Evolutionary conservation across 1,139 yeast species (phyloP).

Genomic region (Zygotorulaspora mrakii): DNA sequence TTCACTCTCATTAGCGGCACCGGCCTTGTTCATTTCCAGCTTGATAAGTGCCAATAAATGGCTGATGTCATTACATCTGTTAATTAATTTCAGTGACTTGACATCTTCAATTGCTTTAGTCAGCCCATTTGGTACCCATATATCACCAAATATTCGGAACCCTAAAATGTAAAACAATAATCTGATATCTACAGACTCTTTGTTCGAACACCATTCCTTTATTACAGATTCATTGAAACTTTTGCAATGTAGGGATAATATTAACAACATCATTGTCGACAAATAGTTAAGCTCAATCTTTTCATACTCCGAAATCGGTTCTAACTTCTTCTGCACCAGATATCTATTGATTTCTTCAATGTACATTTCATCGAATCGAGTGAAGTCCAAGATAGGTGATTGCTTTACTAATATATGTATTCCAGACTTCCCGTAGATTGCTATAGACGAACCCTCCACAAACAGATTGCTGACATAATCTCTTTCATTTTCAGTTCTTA

Average conservation of each 20-base stretch:
- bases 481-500: slow-evolving; percentile 28
- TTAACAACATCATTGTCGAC: slow-evolving; percentile 21
- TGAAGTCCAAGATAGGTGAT: slow-evolving; percentile 24
- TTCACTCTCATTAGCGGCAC: slow-evolving; percentile 17
- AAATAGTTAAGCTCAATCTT: slow-evolving; percentile 24
- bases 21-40: slow-evolving; percentile 8
- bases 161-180: slow-evolving; percentile 29
- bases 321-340: slow-evolving; percentile 11
- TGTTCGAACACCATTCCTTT: slow-evolving; percentile 24
- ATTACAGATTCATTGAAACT: slow-evolving; percentile 19
- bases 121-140: slow-evolving; percentile 35
- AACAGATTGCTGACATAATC: slow-evolving; percentile 21
- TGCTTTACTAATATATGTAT: slow-evolving; percentile 19
- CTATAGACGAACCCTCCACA: slow-evolving; percentile 20
- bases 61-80: slow-evolving; percentile 23
- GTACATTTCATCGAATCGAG: slow-evolving; percentile 25
- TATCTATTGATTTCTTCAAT: slow-evolving; percentile 23
- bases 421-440: slow-evolving; percentile 22
- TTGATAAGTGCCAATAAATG: slow-evolving; percentile 13
- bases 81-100: slow-evolving; percentile 26
- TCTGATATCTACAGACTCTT: slow-evolving; percentile 26
- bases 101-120: slow-evolving; percentile 22
- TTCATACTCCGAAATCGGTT: slow-evolving; percentile 13
- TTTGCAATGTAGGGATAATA: slow-evolving; percentile 27
- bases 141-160: slow-evolving; percentile 29